phyloP scores from a whole-genome alignment of 2,329 filamentous ascomycete species.

The Chaetomiaceae sp. region DNA sequence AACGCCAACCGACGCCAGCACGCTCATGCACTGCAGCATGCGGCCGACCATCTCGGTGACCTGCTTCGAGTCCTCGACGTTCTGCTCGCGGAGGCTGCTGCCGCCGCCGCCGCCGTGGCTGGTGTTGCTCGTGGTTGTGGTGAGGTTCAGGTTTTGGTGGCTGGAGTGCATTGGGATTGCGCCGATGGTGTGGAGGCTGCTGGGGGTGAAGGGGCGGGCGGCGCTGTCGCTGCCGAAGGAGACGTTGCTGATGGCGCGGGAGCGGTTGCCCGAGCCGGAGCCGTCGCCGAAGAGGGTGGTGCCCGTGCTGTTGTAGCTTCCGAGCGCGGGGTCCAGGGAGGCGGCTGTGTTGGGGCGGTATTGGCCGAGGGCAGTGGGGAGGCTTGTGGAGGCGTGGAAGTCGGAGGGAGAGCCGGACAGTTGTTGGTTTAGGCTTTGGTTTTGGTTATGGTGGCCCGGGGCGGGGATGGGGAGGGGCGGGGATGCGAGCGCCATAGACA shows the following conservation, averaged over 20 bases:
- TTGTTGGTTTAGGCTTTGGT: constrained; percentile 31
- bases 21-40: constrained; percentile 94
- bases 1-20: constrained; percentile 65
- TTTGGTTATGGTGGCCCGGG: constrained; percentile 25
- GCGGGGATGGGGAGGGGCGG: constrained; percentile 44
- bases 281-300: constrained; percentile 71
- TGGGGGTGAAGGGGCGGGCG: constrained; percentile 47
- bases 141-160: constrained; percentile 8
- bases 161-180: constrained; percentile 14
- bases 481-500: constrained; percentile 48
- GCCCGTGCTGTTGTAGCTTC: constrained; percentile 73
- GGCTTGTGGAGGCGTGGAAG: constrained; percentile 32
- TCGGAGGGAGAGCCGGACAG: constrained; percentile 48
- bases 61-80: constrained; percentile 65
- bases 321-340: constrained; percentile 67
- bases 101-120: constrained; percentile 23
- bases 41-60: constrained; percentile 91
- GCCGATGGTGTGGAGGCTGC: constrained; percentile 32
- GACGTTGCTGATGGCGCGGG: constrained; percentile 82
- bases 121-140: constrained; percentile 17
- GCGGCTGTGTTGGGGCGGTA: constrained; percentile 66
- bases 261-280: constrained; percentile 54
- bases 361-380: constrained; percentile 29
- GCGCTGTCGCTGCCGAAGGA: constrained; percentile 51
- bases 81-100: constrained; percentile 49